Evolutionary conservation across 768 basidiomycete species (phyloP).

Genomic region (Lactifluus piperatus): DNA sequence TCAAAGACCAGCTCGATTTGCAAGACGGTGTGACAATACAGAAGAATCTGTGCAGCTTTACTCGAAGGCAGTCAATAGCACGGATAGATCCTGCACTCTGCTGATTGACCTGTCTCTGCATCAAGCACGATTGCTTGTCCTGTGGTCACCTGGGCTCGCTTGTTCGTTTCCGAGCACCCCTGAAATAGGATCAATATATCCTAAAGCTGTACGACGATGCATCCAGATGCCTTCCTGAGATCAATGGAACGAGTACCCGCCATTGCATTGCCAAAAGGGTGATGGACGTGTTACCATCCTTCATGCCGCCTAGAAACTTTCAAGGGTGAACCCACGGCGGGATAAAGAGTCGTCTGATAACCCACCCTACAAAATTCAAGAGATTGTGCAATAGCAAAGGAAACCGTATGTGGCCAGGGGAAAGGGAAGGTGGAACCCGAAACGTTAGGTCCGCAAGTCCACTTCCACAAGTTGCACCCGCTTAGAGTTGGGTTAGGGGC

Average conservation of each 20-base stretch:
- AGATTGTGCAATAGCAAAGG: not conserved
- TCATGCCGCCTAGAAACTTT: not conserved
- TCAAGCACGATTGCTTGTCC: not conserved
- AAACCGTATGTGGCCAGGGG: not conserved
- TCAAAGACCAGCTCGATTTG: not conserved
- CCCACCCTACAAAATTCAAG: not conserved
- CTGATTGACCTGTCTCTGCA: not conserved
- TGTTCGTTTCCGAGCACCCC: not conserved
- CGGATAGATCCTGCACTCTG: not conserved
- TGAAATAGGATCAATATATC: not conserved
- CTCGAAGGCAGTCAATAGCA: not conserved
- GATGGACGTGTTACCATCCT: not conserved
- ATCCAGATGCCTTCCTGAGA: not conserved
- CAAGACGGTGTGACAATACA: not conserved
- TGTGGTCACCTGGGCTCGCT: not conserved
- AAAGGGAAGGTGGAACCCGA: not conserved
- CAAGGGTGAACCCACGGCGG: not conserved
- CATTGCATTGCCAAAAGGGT: not conserved
- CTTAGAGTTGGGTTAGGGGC: not conserved
- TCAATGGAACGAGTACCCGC: not conserved
- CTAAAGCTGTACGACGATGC: not conserved
- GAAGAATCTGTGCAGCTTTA: not conserved
- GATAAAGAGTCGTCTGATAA: not conserved
- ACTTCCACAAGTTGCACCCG: not conserved
- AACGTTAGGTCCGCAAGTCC: not conserved